Base-by-base conservation (phyloP, 805 yeast genomes). In the Danielia reshetovae region DNA sequence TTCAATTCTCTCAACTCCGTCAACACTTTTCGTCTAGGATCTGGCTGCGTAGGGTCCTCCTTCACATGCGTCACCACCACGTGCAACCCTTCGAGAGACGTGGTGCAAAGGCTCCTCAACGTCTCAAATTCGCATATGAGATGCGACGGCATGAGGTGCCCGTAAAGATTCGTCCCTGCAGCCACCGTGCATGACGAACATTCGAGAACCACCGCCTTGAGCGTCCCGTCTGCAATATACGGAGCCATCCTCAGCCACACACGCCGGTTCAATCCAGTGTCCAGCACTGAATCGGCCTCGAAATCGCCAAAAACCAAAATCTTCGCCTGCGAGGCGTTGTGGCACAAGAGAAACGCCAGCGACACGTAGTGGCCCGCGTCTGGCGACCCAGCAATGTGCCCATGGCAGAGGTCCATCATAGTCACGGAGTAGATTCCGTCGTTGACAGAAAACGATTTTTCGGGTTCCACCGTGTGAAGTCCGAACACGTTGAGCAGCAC, bases 231-330 rank as follows among this genome's bases (percentile, higher is more conserved):
- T 0, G 62, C 49, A 1, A 82, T 63, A 18, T 64, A 46, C 0
- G 70, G 68, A 0, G 81, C 74, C 3, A 85, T 62, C 13, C 55
- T 45, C 3, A 53, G 34, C 96, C 96, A 86, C 3, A 85, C 70
- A 1, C 40, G 33, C 7, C 39, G 33, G 40, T 75, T 72, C 21
- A 53, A 49, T 17, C 62, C 46, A 18, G 55, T 39, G 6, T 56
- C 46, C 7, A 84, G 74, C 1, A 65, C 53, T 4, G 49, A 25
- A 52, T 85, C 95, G 30, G 82, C 71, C 52, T 88, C 96, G 23
- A 85, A 75, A 53, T 88, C 97, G 1, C 97, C 97, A 68, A 87
- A 86, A 3, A 83, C 55, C 7, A 87, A 55, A 2, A 87, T 31
- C 15, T 65, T 61, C 7, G 64, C 44, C 9, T 58, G 48, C 1